phyloP scores from a whole-genome alignment of 208 protist species.

The Leishmania gerbilli region DNA sequence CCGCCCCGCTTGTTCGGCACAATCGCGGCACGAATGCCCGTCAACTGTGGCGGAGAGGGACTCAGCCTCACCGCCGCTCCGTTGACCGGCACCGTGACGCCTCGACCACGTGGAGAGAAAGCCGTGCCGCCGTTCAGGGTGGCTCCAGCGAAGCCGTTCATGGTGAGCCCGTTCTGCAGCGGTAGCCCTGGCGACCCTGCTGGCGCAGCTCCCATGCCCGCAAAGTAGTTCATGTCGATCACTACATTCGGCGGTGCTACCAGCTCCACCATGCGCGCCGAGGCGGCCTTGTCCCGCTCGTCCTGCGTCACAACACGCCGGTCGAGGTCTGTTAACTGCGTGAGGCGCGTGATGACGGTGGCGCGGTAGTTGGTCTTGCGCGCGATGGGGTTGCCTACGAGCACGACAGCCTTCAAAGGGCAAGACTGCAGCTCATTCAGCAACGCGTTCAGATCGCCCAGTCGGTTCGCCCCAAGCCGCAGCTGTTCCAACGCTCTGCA shows the following conservation, averaged over 20 bases:
- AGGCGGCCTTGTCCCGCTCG: slow-evolving; percentile 72
- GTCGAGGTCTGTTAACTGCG: slow-evolving; percentile 57
- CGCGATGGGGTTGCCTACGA: slow-evolving; percentile 75
- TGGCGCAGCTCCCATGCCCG: neutral
- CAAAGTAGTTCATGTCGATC: slow-evolving; percentile 68
- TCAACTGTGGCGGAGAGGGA: neutral
- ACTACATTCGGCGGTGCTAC: slow-evolving; percentile 70
- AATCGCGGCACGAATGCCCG: slow-evolving; percentile 3
- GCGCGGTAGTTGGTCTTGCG: slow-evolving; percentile 82
- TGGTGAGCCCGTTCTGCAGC: neutral
- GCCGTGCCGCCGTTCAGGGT: neutral
- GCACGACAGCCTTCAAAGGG: slow-evolving; percentile 34
- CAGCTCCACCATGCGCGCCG: slow-evolving; percentile 41
- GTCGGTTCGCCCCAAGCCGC: slow-evolving; percentile 69
- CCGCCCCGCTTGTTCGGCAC: slow-evolving; percentile 8
- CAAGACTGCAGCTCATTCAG: slow-evolving; percentile 44
- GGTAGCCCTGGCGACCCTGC: neutral
- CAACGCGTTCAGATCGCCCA: slow-evolving; percentile 59
- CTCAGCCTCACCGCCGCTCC: neutral
- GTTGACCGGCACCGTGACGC: neutral
- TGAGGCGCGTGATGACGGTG: slow-evolving; percentile 44
- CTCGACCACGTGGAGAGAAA: neutral
- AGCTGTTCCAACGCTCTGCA: slow-evolving; percentile 54
- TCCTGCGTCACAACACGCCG: slow-evolving; percentile 59
- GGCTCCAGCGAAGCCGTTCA: neutral